A percentile compares a stretch with the other conserved stretches of the same genome.
Conservation (phyloP, 495 filamentous ascomycete genomes). For the Penicillium ochrochloron region DNA sequence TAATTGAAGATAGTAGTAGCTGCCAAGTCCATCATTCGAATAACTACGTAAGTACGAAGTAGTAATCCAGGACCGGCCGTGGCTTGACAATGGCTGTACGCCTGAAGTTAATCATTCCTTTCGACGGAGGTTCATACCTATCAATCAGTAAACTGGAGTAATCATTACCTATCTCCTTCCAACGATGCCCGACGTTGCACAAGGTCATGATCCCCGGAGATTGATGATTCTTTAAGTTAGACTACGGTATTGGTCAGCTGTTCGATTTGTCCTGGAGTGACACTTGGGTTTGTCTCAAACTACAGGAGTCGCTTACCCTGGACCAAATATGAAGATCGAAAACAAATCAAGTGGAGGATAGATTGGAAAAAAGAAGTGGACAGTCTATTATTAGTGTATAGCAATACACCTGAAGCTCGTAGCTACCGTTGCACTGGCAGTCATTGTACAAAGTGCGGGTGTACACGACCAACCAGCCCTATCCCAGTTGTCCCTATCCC, state of each 20-base stretch:
- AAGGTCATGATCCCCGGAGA: neutral
- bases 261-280: neutral
- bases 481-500: neutral
- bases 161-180: neutral
- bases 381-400: neutral
- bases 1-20: neutral
- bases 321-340: neutral
- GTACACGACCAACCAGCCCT: neutral
- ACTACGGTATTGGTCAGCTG: neutral
- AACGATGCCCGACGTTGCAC: neutral
- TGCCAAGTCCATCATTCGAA: neutral
- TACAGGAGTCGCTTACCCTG: neutral
- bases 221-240: neutral
- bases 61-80: neutral
- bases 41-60: neutral
- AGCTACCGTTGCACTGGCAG: neutral
- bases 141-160: neutral
- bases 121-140: neutral
- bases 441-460: neutral
- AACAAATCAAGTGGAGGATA: neutral
- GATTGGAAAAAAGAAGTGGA: neutral
- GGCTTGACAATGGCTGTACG: neutral
- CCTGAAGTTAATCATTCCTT: neutral
- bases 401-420: neutral
- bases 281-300: neutral